A percentile compares a stretch with the other conserved stretches of the same genome.
Evolutionary conservation across 345 rosid genomes (phyloP).

Genomic region (Populus simonii): DNA sequence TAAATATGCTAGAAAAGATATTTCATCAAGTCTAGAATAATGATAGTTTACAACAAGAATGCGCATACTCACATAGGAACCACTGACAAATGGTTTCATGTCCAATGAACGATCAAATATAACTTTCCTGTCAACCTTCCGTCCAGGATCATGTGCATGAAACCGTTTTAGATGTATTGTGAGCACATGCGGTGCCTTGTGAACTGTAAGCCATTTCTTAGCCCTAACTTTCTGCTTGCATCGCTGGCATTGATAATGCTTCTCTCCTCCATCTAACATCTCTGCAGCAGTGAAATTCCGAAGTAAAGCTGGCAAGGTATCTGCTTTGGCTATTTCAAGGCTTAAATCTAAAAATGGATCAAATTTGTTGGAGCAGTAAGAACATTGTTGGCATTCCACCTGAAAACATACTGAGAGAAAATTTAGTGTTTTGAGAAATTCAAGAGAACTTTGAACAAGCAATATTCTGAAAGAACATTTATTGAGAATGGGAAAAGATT

Average conservation of each 20-base stretch:
- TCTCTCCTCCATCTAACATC: constrained; percentile 82
- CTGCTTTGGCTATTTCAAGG: constrained; percentile 82
- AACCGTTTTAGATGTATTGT: constrained; percentile 88
- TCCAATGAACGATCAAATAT: constrained; percentile 59
- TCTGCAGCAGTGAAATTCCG: constrained; percentile 73
- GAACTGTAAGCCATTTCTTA: constrained; percentile 73
- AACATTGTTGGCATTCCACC: constrained; percentile 81
- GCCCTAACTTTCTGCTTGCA: constrained; percentile 94
- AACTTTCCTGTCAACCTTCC: constrained; percentile 75
- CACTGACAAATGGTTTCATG: constrained; percentile 79
- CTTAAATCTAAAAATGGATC: constrained; percentile 92
- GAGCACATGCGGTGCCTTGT: constrained; percentile 83
- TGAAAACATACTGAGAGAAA: constrained; percentile 19
- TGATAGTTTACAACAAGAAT: background rate
- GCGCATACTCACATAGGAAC: constrained; percentile 62
- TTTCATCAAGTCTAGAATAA: background rate
- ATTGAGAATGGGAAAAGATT: background rate
- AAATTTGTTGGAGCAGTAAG: constrained; percentile 70
- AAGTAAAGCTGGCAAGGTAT: constrained; percentile 68
- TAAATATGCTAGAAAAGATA: background rate
- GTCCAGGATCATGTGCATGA: constrained; percentile 64
- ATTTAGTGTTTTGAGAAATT: background rate
- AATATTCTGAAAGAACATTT: constrained; percentile 2
- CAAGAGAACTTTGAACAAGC: background rate
- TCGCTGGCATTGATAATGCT: constrained; percentile 76